phyloP scores from a whole-genome alignment of 768 basidiomycete genomes.

The Tylopilus vinaceipallidus region DNA sequence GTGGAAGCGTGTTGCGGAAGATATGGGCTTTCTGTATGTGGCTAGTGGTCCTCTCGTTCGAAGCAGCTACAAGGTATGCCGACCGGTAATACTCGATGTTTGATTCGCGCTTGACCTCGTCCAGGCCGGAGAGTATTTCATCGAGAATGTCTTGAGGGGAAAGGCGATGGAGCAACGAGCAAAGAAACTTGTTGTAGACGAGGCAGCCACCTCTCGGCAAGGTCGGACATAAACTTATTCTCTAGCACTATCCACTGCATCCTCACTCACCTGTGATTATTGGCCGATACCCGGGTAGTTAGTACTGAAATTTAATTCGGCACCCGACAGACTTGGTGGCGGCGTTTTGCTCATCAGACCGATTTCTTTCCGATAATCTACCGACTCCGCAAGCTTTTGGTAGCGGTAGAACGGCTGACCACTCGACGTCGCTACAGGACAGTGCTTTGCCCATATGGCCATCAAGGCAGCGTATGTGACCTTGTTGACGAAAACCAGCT shows the following conservation, averaged over 20 bases:
- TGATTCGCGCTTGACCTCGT: conserved; percentile 3
- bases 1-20: conserved; percentile 89
- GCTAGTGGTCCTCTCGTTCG: conserved; percentile 95
- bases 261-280: neutral
- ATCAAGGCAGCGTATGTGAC: conserved; percentile 66
- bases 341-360: neutral
- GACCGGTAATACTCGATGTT: neutral
- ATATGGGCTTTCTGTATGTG: conserved; percentile 95
- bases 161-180: conserved; percentile 47
- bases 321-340: too few relatives aligned
- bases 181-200: conserved; percentile 31
- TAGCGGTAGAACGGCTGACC: neutral
- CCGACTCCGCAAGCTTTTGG: neutral
- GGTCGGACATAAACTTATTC: conserved; percentile 3
- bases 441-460: conserved; percentile 26
- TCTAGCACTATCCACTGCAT: neutral
- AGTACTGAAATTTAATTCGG: neutral
- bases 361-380: neutral
- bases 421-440: neutral
- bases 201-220: conserved; percentile 5
- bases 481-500: conserved; percentile 65
- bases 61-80: conserved; percentile 90
- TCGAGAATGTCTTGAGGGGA: conserved; percentile 82
- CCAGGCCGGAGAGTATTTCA: conserved; percentile 94
- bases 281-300: conserved; percentile 5